These are phyloP conservation scores for Silybum marianum DNA, from an alignment of 129 eudicot species.

Conservation along the genomic window DNA sequence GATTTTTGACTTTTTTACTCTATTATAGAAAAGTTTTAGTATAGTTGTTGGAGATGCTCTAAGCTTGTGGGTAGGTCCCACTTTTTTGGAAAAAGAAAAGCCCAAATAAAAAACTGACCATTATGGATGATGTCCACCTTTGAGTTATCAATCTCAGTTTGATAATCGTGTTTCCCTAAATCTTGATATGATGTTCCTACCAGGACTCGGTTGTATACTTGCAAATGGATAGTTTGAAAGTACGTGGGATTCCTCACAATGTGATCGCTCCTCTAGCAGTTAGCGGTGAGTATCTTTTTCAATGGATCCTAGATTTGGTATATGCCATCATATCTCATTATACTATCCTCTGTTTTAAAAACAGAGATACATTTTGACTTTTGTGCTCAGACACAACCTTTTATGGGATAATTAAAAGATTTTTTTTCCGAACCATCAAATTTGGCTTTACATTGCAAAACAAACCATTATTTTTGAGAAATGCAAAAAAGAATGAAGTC, in stretches of 20 bases:
- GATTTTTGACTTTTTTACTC: too few relatives aligned
- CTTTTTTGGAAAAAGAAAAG: not conserved
- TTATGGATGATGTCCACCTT: not conserved
- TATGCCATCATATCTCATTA: not conserved
- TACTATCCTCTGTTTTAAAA: not conserved
- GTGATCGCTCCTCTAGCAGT: constrained; percentile 85
- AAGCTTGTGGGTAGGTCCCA: not conserved
- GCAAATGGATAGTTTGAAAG: constrained; percentile 75
- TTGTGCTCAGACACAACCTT: not conserved
- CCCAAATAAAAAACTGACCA: not conserved
- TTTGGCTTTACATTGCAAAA: not conserved
- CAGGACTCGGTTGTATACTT: constrained; percentile 66
- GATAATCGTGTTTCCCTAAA: not conserved
- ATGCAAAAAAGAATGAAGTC: not conserved
- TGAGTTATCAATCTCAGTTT: not conserved
- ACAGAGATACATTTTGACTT: not conserved
- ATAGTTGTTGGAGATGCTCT: too few relatives aligned
- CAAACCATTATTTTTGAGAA: not conserved
- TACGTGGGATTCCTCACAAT: constrained; percentile 72
- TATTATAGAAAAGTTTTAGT: too few relatives aligned
- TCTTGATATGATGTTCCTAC: constrained; percentile 24
- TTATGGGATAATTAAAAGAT: not conserved
- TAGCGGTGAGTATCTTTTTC: constrained; percentile 67
- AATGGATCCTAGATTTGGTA: not conserved
- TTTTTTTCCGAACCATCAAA: not conserved